A percentile compares a stretch with the other conserved stretches of the same genome.
Conservation (phyloP, 2,329 filamentous ascomycete genomes). For the Dactylellina parvicollis region DNA sequence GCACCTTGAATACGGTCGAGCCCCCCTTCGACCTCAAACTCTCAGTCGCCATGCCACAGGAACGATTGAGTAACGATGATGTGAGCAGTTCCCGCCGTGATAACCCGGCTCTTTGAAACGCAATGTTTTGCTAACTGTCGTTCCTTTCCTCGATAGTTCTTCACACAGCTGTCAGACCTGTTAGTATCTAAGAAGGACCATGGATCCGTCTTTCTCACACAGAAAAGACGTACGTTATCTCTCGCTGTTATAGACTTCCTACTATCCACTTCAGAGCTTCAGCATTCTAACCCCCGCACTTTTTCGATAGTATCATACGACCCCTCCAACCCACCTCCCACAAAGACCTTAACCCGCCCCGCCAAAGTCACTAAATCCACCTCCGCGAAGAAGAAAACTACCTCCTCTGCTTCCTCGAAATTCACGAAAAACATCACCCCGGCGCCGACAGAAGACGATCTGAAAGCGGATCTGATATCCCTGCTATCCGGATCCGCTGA, state of each 20-base stretch:
- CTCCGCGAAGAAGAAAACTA: conserved; percentile 59
- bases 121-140: not conserved
- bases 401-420: conserved; percentile 17
- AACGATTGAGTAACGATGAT: conserved; percentile 71
- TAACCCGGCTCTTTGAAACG: no score
- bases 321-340: conserved; percentile 50
- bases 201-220: conserved; percentile 77
- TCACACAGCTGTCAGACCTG: conserved; percentile 73
- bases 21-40: not conserved
- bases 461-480: conserved; percentile 70
- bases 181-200: conserved; percentile 75
- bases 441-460: conserved; percentile 64
- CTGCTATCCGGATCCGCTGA: conserved; percentile 23
- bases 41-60: conserved; percentile 62
- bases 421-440: conserved; percentile 58
- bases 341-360: conserved; percentile 55
- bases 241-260: no score
- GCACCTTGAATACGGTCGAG: not conserved
- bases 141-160: conserved; percentile 69
- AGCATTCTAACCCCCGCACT: not conserved
- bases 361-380: conserved; percentile 57
- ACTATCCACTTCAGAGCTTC: no score
- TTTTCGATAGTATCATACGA: conserved; percentile 37
- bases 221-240: conserved; percentile 73
- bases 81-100: conserved; percentile 60